These are phyloP conservation scores for Cardamine resedifolia DNA, from an alignment of 345 rosid genomes.

Conservation along the genomic window DNA sequence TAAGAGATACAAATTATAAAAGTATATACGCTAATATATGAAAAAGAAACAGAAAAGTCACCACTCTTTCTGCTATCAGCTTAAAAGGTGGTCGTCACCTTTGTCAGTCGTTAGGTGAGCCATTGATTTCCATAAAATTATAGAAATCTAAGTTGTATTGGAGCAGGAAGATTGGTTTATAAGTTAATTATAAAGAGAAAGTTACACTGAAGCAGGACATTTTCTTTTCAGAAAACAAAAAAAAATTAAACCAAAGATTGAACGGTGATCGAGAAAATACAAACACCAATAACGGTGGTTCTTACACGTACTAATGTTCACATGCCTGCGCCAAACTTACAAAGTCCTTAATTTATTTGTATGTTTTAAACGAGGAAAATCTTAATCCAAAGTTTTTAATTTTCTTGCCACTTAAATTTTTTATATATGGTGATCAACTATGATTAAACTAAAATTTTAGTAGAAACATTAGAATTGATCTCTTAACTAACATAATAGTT, in stretches of 20 bases:
- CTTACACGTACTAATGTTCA: not conserved
- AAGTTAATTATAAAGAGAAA: too few relatives aligned
- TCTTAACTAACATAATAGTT: too few relatives aligned
- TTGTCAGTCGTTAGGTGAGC: conserved; percentile 31
- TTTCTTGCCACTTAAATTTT: too few relatives aligned
- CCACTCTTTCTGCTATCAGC: not conserved
- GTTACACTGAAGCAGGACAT: not conserved
- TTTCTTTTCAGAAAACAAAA: too few relatives aligned
- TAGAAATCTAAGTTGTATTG: not conserved
- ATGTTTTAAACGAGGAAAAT: too few relatives aligned
- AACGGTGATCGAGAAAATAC: not conserved
- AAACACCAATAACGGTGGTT: not conserved
- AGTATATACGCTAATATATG: not conserved
- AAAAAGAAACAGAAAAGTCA: not conserved
- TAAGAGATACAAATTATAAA: too few relatives aligned
- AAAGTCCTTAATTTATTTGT: not conserved
- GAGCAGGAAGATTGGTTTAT: not conserved
- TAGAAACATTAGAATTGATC: too few relatives aligned
- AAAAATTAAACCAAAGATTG: not conserved
- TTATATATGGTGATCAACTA: too few relatives aligned
- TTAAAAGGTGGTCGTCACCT: not conserved
- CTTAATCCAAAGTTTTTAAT: not conserved
- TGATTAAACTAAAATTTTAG: too few relatives aligned
- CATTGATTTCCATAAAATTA: conserved; percentile 1
- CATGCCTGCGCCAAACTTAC: not conserved